Evolutionary conservation across 306 rosid species (phyloP).

Genomic region (Sindora glabra): DNA sequence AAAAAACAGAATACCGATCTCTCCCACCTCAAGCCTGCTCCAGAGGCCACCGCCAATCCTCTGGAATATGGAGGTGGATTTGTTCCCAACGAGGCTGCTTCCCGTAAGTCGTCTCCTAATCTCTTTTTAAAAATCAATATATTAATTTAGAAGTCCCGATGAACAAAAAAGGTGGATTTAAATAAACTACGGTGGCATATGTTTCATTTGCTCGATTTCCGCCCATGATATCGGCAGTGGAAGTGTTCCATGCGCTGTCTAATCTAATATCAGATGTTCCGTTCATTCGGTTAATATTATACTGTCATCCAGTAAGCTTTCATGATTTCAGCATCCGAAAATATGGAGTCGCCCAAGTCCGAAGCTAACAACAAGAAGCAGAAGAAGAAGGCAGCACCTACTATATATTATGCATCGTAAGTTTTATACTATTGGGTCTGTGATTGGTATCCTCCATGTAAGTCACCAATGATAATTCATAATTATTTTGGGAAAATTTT

Average conservation of each 20-base stretch:
- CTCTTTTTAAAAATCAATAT: background rate
- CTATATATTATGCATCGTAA: constrained; percentile 80
- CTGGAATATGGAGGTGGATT: constrained; percentile 77
- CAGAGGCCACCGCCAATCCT: constrained; percentile 57
- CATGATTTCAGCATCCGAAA: constrained; percentile 27
- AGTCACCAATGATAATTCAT: background rate
- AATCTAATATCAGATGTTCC: background rate
- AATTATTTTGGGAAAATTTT: background rate
- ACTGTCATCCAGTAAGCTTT: background rate
- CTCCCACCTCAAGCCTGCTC: constrained; percentile 38
- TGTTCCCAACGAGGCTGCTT: constrained; percentile 46
- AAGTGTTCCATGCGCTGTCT: background rate
- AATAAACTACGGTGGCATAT: too few relatives aligned
- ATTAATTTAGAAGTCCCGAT: background rate
- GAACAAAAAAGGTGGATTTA: background rate
- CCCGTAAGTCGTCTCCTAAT: constrained; percentile 21
- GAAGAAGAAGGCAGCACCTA: constrained; percentile 58
- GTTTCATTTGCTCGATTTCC: too few relatives aligned
- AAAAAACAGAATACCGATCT: constrained; percentile 16
- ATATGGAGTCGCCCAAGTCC: constrained; percentile 27
- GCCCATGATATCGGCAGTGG: too few relatives aligned
- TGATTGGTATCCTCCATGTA: background rate
- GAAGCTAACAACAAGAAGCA: constrained; percentile 35
- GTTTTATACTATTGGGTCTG: constrained; percentile 14
- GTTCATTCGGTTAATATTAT: background rate